phyloP scores from a whole-genome alignment of 106 monocot genomes.

The Iris macrosiphon region DNA sequence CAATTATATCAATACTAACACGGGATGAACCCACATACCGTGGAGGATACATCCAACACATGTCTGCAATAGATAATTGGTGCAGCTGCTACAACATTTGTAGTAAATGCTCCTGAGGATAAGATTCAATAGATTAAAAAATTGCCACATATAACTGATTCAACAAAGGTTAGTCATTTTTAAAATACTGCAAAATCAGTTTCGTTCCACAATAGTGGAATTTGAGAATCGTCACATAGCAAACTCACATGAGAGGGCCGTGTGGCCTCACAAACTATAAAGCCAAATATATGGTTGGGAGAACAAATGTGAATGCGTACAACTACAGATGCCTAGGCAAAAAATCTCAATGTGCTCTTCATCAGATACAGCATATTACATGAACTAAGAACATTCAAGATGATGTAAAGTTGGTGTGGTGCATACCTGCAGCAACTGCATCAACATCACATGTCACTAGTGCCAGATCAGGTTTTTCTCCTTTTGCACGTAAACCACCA shows the following conservation, averaged over 20 bases:
- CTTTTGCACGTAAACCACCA: constrained; percentile 72
- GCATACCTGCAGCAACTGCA: constrained; percentile 66
- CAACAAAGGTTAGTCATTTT: background rate
- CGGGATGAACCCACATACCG: constrained; percentile 23
- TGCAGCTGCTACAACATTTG: constrained; percentile 91
- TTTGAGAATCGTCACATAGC: background rate
- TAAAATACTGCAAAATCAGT: background rate
- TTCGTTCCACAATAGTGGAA: background rate
- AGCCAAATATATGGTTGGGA: too few species aligned
- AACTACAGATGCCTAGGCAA: too few species aligned
- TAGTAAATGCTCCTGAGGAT: constrained; percentile 77
- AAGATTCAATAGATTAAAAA: too few species aligned
- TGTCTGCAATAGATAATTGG: constrained; percentile 79
- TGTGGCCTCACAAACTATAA: too few species aligned
- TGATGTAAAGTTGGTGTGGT: too few species aligned
- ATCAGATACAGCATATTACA: too few species aligned
- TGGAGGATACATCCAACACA: constrained; percentile 39
- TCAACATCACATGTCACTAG: constrained; percentile 89
- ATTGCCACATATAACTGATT: background rate
- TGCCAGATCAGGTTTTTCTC: constrained; percentile 84
- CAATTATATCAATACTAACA: background rate
- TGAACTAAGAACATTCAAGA: too few species aligned
- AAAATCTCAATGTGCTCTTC: too few species aligned
- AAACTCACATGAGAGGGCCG: too few species aligned
- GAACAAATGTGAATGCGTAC: too few species aligned